Percentiles rank a stretch among this genome's conserved stretches.
phyloP scores from a whole-genome alignment of 108 stramenopile species.

The Skeletonema marinoi region DNA sequence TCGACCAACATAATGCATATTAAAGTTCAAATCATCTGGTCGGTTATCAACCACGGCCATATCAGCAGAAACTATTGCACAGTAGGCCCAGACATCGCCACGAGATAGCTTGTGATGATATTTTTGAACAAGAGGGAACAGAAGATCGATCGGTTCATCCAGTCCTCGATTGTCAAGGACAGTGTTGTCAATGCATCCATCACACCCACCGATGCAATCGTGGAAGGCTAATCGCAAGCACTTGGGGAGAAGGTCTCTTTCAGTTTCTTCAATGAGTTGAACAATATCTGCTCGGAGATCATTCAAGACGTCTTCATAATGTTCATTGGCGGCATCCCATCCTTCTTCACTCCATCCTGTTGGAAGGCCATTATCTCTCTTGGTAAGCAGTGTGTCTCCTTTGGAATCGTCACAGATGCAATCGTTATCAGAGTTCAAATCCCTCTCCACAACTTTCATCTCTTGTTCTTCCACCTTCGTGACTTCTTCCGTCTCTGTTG shows the following conservation, averaged over 20 bases:
- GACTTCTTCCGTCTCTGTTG: not conserved
- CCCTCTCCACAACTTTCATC: no score
- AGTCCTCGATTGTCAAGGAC: conserved; percentile 54
- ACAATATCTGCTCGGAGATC: conserved; percentile 17
- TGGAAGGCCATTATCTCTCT: not conserved
- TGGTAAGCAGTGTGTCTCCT: not conserved
- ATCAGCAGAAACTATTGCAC: conserved; percentile 51
- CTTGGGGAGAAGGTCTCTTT: conserved; percentile 23
- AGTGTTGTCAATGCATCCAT: conserved; percentile 59
- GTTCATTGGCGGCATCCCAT: conserved; percentile 5
- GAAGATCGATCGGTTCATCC: conserved; percentile 43
- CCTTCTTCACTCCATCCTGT: conserved; percentile 13
- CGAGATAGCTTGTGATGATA: conserved; percentile 36
- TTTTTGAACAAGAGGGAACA: conserved; percentile 34
- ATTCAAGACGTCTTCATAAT: conserved; percentile 7
- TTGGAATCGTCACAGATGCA: not conserved
- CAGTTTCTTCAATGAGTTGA: conserved; percentile 4
- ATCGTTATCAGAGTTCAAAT: not conserved
- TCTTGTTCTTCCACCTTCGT: not conserved
- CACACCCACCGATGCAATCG: conserved; percentile 61
- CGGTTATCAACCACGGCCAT: conserved; percentile 23
- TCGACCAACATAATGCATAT: conserved; percentile 37
- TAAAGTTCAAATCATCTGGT: conserved; percentile 24
- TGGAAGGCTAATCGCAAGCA: conserved; percentile 64
- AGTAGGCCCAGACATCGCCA: conserved; percentile 63